Percentiles rank a stretch among this genome's conserved stretches.
phyloP scores from a whole-genome alignment of 208 protist species.

The Sergeia podlipaevii region DNA sequence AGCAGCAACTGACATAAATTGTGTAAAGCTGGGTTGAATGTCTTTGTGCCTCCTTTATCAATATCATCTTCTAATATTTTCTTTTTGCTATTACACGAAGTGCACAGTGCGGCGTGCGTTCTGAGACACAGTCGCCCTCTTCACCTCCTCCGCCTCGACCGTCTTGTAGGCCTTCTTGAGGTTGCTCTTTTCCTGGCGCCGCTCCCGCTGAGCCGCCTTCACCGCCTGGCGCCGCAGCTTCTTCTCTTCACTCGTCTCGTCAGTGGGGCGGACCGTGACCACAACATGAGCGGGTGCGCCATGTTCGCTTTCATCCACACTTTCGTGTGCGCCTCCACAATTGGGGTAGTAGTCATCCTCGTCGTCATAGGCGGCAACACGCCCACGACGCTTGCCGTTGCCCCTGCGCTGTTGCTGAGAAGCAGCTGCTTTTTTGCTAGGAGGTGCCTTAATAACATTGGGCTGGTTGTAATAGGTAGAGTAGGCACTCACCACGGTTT shows the following conservation, averaged over 20 bases:
- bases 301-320: background rate
- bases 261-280: conserved; percentile 31
- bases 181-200: conserved; percentile 71
- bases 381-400: background rate
- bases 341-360: conserved; percentile 3
- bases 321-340: too few relatives aligned
- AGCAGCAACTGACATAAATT: conserved; percentile 6
- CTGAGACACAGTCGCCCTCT: conserved; percentile 30
- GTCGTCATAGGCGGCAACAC: conserved; percentile 22
- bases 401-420: conserved; percentile 5
- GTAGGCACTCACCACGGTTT: conserved; percentile 73
- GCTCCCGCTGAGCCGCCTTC: conserved; percentile 71
- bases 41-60: background rate
- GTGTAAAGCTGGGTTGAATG: background rate
- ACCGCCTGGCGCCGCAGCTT: conserved; percentile 72
- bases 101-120: conserved; percentile 51
- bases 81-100: conserved; percentile 53
- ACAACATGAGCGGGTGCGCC: background rate
- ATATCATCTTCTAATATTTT: too few relatives aligned
- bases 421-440: conserved; percentile 13
- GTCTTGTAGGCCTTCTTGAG: conserved; percentile 76
- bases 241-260: conserved; percentile 85
- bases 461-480: conserved; percentile 89
- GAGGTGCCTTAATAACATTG: conserved; percentile 70
- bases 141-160: conserved; percentile 62